These are phyloP conservation scores for Eimeria acervulina DNA, from an alignment of 169 alveolate genomes.

Conservation along the genomic window DNA sequence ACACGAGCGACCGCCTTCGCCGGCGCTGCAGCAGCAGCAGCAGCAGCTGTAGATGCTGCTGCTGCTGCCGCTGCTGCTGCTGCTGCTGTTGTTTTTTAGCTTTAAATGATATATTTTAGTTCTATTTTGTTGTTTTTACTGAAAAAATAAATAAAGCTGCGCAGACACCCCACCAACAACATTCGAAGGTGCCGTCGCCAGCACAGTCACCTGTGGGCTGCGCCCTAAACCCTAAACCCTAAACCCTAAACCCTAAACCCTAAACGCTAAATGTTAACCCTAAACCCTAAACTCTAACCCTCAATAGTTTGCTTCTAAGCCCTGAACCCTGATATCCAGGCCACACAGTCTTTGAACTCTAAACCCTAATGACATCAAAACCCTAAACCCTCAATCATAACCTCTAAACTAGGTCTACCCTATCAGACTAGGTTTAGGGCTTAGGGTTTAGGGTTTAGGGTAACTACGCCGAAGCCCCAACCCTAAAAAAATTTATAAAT, in stretches of 20 bases:
- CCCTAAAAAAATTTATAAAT: not conserved
- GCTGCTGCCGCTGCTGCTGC: conserved; percentile 13
- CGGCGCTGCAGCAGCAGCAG: not conserved
- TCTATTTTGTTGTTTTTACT: not conserved
- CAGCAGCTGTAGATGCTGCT: not conserved
- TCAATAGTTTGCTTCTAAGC: too few relatives aligned
- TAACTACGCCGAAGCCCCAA: too few relatives aligned
- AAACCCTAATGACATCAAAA: conserved; percentile 22
- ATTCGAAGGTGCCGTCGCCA: too few relatives aligned
- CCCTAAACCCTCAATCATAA: not conserved
- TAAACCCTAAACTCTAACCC: not conserved
- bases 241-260: not conserved
- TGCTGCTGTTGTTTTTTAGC: not conserved
- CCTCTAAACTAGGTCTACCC: not conserved
- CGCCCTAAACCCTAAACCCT: conserved; percentile 3
- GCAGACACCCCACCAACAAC: too few relatives aligned
- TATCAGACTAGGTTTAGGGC: not conserved
- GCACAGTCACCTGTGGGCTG: not conserved
- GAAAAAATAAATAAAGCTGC: not conserved
- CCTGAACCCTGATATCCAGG: too few relatives aligned
- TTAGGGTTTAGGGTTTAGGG: too few relatives aligned
- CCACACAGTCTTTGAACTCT: too few relatives aligned
- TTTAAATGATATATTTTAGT: not conserved
- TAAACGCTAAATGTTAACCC: conserved; percentile 20
- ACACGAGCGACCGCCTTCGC: not conserved